Percentiles rank a stretch among this genome's conserved stretches.
Evolutionary conservation across 1,284 basidiomycete genomes (phyloP).

Genomic region (Ceratobasidium sp.): DNA sequence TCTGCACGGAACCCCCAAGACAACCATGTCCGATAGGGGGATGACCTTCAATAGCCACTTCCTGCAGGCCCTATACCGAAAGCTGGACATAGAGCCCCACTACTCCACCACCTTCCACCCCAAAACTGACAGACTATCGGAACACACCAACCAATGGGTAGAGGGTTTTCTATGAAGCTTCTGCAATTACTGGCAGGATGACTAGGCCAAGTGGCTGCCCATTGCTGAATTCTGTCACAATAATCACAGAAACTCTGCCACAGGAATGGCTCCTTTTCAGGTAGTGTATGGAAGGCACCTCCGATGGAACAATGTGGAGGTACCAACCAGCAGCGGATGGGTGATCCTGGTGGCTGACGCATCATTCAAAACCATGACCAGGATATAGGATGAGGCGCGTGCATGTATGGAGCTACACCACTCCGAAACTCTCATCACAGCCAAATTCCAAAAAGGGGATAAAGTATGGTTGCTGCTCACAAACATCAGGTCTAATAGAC

Average conservation of each 20-base stretch:
- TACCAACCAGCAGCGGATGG: background rate
- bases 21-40: slow-evolving; percentile 56
- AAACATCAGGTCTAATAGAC: background rate
- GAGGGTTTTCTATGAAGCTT: slow-evolving; percentile 49
- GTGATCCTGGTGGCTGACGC: background rate
- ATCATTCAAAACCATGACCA: background rate
- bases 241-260: slow-evolving; percentile 25
- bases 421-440: background rate
- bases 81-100: slow-evolving; percentile 56
- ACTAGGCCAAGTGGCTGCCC: slow-evolving; percentile 35
- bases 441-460: background rate
- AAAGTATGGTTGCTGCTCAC: background rate
- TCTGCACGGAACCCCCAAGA: slow-evolving; percentile 50
- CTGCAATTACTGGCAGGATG: slow-evolving; percentile 28
- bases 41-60: slow-evolving; percentile 53
- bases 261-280: slow-evolving; percentile 29
- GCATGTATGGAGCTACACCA: slow-evolving; percentile 5
- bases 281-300: slow-evolving; percentile 35
- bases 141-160: background rate
- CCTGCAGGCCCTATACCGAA: slow-evolving; percentile 52
- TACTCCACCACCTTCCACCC: slow-evolving; percentile 54
- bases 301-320: background rate
- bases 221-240: slow-evolving; percentile 4
- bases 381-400: background rate
- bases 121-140: slow-evolving; percentile 50